Conservation (phyloP, 176 grass and related monocot genomes). For the Rhynchospora tenuis region DNA sequence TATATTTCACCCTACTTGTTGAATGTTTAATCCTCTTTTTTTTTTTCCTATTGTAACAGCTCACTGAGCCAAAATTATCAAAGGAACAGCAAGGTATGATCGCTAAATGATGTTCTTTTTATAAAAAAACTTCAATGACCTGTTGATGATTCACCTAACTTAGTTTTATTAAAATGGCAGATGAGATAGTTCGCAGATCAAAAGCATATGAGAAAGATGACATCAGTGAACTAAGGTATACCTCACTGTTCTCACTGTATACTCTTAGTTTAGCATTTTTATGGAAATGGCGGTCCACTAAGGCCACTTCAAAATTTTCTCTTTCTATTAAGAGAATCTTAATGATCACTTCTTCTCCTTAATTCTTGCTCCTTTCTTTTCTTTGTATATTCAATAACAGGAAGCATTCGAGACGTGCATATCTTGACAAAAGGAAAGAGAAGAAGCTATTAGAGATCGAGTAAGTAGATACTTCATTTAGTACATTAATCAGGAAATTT, state of each 20-base stretch:
- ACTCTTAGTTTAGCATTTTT: too few species aligned
- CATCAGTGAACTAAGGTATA: constrained; percentile 67
- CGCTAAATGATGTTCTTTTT: not conserved
- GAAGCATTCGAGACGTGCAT: constrained; percentile 81
- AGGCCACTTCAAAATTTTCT: too few species aligned
- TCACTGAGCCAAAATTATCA: constrained; percentile 72
- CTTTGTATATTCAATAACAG: constrained; percentile 34
- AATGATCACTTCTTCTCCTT: not conserved
- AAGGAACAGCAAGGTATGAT: constrained; percentile 84
- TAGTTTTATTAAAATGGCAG: constrained; percentile 29
- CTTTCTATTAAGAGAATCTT: constrained; percentile 15
- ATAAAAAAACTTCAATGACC: not conserved
- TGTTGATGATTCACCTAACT: constrained; percentile 21
- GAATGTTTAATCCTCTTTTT: constrained; percentile 7
- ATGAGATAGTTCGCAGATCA: constrained; percentile 60
- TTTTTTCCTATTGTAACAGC: constrained; percentile 36
- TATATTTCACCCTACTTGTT: constrained; percentile 19
- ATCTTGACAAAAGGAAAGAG: constrained; percentile 79
- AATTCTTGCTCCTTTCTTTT: not conserved
- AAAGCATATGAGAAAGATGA: constrained; percentile 76
- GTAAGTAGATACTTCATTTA: constrained; percentile 38
- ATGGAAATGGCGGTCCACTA: too few species aligned
- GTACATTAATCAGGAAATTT: constrained; percentile 3
- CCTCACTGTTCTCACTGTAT: constrained; percentile 6
- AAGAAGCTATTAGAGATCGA: constrained; percentile 87